Base-by-base conservation (phyloP, 106 monocot species). In the Ottelia alismoides region DNA sequence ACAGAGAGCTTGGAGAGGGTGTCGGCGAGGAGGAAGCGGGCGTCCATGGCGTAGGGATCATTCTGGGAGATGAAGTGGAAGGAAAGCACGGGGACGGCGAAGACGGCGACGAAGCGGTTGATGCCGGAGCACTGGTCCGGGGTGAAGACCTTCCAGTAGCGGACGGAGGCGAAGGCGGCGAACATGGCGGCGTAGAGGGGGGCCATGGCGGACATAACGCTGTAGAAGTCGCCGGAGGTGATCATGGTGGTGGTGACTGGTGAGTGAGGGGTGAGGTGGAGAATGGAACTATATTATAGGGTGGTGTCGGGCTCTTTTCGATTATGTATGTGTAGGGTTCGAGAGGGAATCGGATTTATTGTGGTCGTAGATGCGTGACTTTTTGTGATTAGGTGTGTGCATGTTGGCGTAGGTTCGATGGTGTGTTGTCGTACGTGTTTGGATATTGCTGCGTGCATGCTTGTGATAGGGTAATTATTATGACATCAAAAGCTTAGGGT, bases 151-250 rank as follows among this genome's bases (percentile, higher is more conserved):
- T 35, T 30, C 67, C 75, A 67, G 56, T 59, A 60, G 55, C 31
- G 44, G 17, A 80, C 75, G 20, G 79, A 62, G 43, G 40, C 65
- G 55, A 71, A 80, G 53, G 79, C 79, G 11, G 64, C 18, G 65
- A 80, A 45, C 79, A 80, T 80, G 66, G 79, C 79, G 53, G 64
- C 51, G 67, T 80, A 80, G 50, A 80, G 79, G 1, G 79, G 79
- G 10, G 55, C 59, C 58, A 56, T 80, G 52, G 79, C 74, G 63
- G 69, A 75, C 75, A 75, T 52, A 25, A 80, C 75, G 44, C 32
- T 63, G 79, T 80, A 80, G 48, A 80, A 67, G 71, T 80, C 79
- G 16, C 31, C 53, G 6, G 46, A 20, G 45, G 66, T 70, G 27
- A 80, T 80, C 79, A 80, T 80, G 49, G 16, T 28, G 40, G 16